Conservation (phyloP, 371 early-diverging fungal species). For the Mortierella sp. region DNA sequence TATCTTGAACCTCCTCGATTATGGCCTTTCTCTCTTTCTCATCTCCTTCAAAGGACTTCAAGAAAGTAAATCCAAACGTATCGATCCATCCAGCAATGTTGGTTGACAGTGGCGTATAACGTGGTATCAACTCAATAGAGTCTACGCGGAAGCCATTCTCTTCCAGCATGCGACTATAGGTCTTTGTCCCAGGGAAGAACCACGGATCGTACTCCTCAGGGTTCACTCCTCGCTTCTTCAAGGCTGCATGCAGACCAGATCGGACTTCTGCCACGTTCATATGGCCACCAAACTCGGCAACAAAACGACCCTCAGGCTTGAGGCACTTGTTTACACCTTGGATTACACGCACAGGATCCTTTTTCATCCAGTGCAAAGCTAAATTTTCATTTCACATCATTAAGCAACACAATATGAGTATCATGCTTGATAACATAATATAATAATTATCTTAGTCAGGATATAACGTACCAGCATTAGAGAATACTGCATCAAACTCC, state of each 20-base stretch:
- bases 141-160: constrained; percentile 68
- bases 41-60: constrained; percentile 56
- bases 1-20: constrained; percentile 64
- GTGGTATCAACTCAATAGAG: constrained; percentile 63
- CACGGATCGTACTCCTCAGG: constrained; percentile 71
- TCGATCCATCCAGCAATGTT: constrained; percentile 77
- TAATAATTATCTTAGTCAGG: background rate
- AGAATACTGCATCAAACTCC: constrained; percentile 73
- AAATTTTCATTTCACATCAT: background rate
- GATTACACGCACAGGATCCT: constrained; percentile 70
- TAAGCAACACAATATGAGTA: background rate
- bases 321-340: constrained; percentile 67
- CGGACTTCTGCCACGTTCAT: constrained; percentile 62
- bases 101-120: constrained; percentile 67
- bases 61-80: constrained; percentile 74
- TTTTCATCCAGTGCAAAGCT: constrained; percentile 83
- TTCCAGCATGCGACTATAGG: constrained; percentile 67
- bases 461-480: constrained; percentile 64
- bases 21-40: constrained; percentile 59
- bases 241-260: constrained; percentile 65
- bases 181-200: constrained; percentile 73
- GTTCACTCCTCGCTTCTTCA: constrained; percentile 67
- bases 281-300: constrained; percentile 64
- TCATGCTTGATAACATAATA: background rate
- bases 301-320: constrained; percentile 70